Evolutionary conservation across 2,329 filamentous ascomycete genomes (phyloP).

Genomic region (Colletotrichum plurivorum): DNA sequence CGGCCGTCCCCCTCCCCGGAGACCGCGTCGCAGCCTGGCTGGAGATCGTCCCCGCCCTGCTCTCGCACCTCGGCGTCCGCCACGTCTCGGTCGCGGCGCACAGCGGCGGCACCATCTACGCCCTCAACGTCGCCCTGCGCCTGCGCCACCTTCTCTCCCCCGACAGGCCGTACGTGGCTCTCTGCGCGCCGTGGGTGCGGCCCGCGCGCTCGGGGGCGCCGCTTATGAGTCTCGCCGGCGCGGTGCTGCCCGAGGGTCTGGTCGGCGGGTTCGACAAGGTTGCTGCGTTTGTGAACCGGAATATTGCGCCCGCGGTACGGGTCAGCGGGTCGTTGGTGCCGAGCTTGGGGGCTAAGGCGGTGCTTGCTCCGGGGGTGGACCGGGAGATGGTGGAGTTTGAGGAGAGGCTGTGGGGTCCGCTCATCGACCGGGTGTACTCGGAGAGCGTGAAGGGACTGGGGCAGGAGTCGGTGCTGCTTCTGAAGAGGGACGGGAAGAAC

Average conservation of each 20-base stretch:
- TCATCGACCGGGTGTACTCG: slow-evolving; percentile 44
- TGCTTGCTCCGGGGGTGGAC: neutral
- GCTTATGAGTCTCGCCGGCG: slow-evolving; percentile 42
- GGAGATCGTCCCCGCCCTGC: slow-evolving; percentile 48
- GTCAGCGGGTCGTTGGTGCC: slow-evolving; percentile 13
- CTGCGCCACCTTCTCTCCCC: slow-evolving; percentile 47
- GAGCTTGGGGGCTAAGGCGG: neutral
- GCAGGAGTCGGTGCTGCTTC: slow-evolving; percentile 46
- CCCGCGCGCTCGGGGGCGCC: slow-evolving; percentile 44
- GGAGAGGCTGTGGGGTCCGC: slow-evolving; percentile 37
- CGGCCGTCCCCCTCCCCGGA: slow-evolving; percentile 38
- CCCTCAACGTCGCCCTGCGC: slow-evolving; percentile 49
- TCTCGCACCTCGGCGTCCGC: slow-evolving; percentile 50
- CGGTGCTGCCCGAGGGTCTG: slow-evolving; percentile 42
- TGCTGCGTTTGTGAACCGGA: slow-evolving; percentile 42
- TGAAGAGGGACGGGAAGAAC: slow-evolving; percentile 43
- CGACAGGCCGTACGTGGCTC: slow-evolving; percentile 44
- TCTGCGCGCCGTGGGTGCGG: slow-evolving; percentile 50
- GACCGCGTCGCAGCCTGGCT: slow-evolving; percentile 47
- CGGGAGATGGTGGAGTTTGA: slow-evolving; percentile 41
- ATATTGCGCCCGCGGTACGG: slow-evolving; percentile 42
- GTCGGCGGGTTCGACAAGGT: slow-evolving; percentile 43
- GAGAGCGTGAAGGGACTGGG: slow-evolving; percentile 46
- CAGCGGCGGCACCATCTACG: slow-evolving; percentile 50
- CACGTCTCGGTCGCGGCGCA: slow-evolving; percentile 49